Base-by-base conservation (phyloP, 495 filamentous ascomycete genomes). In the Aspergillus taichungensis region DNA sequence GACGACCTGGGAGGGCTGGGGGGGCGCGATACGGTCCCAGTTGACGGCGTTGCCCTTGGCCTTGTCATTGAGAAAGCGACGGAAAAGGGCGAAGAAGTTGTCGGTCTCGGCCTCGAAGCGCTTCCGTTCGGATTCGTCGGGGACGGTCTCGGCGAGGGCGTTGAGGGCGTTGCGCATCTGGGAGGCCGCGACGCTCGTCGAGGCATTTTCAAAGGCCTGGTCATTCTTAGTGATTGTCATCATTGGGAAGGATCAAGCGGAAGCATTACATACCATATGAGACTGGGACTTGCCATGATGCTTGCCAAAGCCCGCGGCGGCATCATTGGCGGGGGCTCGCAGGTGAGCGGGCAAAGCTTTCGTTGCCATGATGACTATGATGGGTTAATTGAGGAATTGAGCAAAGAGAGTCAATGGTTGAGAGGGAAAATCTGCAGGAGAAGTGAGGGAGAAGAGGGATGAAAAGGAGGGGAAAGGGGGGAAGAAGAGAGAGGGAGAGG, bases 91-190 rank as follows among this genome's bases (percentile, higher is more conserved):
- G 61, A 91, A 99, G 78, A 99, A 99, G 82, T 99, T 99, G 79
- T 99, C 92, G 87, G 94, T 97, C 72, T 99, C 92, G 10, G 89
- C 91, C 72, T 97, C 92, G 68, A 96, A 99, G 32, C 74, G 71
- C 82, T 94, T 84, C 82, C 91, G 96, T 70, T 87, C 74, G 30
- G 72, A 63, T 13, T 81, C 69, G 52, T 97, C 88, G 56, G 83
- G 80, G 63, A 95, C 88, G 9, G 82, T 86, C 66, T 99, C 91
- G 45, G 85, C 75, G 49, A 99, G 85, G 59, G 83, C 81, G 59
- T 95, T 97, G 58, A 99, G 74, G 42, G 87, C 81, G 76, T 99
- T 99, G 61, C 92, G 87, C 92, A 99, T 99, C 75, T 99, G 92
- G 39, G 87, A 90, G 13, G 92, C 92, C 42, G 92, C 94, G 43